Percentiles rank a stretch among this genome's conserved stretches.
phyloP scores from a whole-genome alignment of 345 rosid genomes.

The Populus ilicifolia region DNA sequence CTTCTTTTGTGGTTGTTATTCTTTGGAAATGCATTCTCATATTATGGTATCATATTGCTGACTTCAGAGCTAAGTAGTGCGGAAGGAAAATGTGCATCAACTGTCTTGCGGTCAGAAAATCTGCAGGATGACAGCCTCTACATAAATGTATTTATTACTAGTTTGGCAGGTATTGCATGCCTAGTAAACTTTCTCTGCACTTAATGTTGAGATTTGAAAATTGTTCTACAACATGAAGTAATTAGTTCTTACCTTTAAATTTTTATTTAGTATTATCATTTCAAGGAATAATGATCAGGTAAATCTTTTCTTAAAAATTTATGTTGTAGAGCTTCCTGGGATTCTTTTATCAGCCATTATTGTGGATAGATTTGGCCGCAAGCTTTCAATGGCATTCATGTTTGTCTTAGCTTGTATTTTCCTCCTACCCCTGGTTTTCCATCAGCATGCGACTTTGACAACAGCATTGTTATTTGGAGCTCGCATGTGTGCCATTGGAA shows the following conservation, averaged over 20 bases:
- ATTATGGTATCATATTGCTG: conserved; percentile 24
- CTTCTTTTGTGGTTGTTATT: conserved; percentile 20
- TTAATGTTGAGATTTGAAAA: background rate
- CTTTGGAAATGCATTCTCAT: conserved; percentile 19
- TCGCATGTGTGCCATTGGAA: conserved; percentile 20
- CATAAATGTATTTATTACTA: conserved; percentile 19
- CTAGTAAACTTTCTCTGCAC: background rate
- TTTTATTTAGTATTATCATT: too few relatives aligned
- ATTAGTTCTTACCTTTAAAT: too few relatives aligned
- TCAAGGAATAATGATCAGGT: background rate
- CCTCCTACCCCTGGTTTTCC: conserved; percentile 18
- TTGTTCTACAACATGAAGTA: too few relatives aligned
- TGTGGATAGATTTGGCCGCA: conserved; percentile 26
- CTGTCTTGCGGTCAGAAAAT: background rate
- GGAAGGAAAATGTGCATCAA: conserved; percentile 8
- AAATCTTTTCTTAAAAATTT: background rate
- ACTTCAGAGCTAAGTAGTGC: conserved; percentile 21
- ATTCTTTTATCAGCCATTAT: conserved; percentile 16
- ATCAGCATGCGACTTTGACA: background rate
- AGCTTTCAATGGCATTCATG: conserved; percentile 20
- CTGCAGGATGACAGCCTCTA: conserved; percentile 8
- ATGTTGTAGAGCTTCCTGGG: conserved; percentile 23
- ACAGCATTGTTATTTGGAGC: conserved; percentile 26
- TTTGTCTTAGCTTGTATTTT: conserved; percentile 10
- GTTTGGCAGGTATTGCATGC: conserved; percentile 20